Conservation (phyloP, 139 green algal genomes). For the Spirogloea muscicola region DNA sequence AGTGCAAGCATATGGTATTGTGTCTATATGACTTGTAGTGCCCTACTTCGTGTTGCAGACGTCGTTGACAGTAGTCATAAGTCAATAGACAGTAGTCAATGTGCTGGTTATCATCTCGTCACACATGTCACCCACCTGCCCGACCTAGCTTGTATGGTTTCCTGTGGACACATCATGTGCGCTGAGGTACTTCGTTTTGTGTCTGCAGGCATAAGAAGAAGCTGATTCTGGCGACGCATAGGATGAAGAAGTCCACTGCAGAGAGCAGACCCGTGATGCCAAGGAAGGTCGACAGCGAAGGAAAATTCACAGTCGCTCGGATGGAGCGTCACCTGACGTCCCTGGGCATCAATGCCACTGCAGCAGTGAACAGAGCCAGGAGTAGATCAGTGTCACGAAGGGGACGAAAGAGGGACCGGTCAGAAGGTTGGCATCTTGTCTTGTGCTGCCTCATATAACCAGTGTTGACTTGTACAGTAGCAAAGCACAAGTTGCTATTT, state of each 20-base stretch:
- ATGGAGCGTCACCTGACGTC: slow-evolving; percentile 64
- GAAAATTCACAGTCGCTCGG: slow-evolving; percentile 36
- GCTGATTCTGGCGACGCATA: slow-evolving; percentile 67
- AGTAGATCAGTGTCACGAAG: slow-evolving; percentile 54
- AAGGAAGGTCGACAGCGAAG: slow-evolving; percentile 56
- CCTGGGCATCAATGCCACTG: slow-evolving; percentile 80
- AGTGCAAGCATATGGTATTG: background rate
- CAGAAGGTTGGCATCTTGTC: no score
- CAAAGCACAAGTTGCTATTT: no score
- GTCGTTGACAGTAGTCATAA: background rate
- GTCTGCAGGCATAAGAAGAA: slow-evolving; percentile 60
- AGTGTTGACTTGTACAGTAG: no score
- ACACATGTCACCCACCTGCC: background rate
- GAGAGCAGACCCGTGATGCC: slow-evolving; percentile 74
- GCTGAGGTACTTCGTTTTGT: background rate
- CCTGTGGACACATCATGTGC: slow-evolving; percentile 61
- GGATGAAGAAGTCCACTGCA: slow-evolving; percentile 58
- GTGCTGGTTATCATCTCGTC: background rate
- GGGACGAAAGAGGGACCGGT: slow-evolving; percentile 64
- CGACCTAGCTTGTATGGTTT: background rate
- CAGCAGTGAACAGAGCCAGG: slow-evolving; percentile 66
- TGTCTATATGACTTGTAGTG: background rate
- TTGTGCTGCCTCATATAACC: no score
- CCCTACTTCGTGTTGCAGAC: background rate
- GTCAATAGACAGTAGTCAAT: background rate